A percentile compares a stretch with the other conserved stretches of the same genome.
Evolutionary conservation across 139 green algal genomes (phyloP).

Genomic region (Monoraphidium neglectum): DNA sequence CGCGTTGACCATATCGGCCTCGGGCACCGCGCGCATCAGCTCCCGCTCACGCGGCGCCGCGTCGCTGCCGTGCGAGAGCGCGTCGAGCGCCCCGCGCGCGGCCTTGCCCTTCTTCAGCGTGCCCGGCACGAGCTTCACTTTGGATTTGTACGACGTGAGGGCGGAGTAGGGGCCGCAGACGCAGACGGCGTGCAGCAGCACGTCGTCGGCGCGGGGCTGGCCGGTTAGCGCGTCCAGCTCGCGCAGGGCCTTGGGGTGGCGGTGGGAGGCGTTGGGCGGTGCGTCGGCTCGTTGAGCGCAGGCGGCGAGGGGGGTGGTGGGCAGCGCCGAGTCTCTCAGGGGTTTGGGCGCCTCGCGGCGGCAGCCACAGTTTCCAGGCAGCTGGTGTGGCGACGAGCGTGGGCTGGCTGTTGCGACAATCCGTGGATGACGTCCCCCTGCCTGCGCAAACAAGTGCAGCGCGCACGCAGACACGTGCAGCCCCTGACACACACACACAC

Average conservation of each 20-base stretch:
- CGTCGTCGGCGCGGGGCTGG: slow-evolving; percentile 71
- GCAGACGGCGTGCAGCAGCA: slow-evolving; percentile 87
- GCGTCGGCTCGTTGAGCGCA: background rate
- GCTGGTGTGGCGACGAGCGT: too few species aligned
- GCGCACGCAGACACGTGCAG: too few species aligned
- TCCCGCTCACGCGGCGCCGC: slow-evolving; percentile 46
- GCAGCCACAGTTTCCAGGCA: too few species aligned
- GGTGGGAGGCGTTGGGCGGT: background rate
- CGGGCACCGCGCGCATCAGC: slow-evolving; percentile 74
- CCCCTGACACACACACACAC: too few species aligned
- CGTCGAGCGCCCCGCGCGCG: slow-evolving; percentile 70
- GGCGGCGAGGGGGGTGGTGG: background rate
- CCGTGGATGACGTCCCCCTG: too few species aligned
- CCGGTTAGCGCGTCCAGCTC: slow-evolving; percentile 78
- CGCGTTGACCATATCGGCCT: slow-evolving; percentile 81
- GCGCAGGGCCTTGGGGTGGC: background rate
- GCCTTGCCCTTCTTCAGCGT: slow-evolving; percentile 93
- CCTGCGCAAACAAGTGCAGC: too few species aligned
- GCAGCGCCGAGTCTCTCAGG: background rate
- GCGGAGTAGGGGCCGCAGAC: slow-evolving; percentile 89
- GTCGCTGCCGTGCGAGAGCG: slow-evolving; percentile 62
- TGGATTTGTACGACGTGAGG: slow-evolving; percentile 81
- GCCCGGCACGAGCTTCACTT: slow-evolving; percentile 71
- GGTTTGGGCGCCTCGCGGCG: too few species aligned
- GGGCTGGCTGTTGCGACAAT: too few species aligned